Evolutionary conservation across 768 basidiomycete genomes (phyloP), one percentile per base, ranked within the genome.

Genomic region (Boletus tylopilopsis): DNA sequence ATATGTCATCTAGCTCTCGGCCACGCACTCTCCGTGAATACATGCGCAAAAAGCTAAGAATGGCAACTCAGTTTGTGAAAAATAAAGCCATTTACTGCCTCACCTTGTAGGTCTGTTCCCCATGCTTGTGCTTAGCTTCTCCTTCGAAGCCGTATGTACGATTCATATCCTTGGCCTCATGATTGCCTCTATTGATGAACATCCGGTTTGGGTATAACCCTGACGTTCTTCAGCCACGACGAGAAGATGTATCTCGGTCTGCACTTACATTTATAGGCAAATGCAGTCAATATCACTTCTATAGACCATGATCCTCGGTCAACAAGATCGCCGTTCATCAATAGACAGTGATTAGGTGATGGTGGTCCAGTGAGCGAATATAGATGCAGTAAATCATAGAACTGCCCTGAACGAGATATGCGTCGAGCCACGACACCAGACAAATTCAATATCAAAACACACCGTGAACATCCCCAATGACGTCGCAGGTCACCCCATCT

Each of bases 141-240:
- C 94, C 94, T 68, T 95, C 92, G 61, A 94, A 94, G 1, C 93
- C 93, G 67, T 95, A 94, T 19, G 85, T 81, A 42, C 86, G 74
- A 69, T 99, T 99, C 96, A 99, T 98, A 39, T 97, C 94, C 66
- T 90, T 90, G 51, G 92, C 85, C 71, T 95, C 93, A 63, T 98
- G 95, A 71, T 97, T 98, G 16, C 95, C 95, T 55, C 95, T 82
- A 67, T 99, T 98, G 64, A 99, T 81, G 68, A 80, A 95, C 77
- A 97, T 90, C 50, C 75, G 81, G 49, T 81, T 81, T 4, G 95
- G 95, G 70, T 90, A 93, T 48, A 97, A 71, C 94, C 94, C 91
- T 92, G 58, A 53, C 24, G n/a, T 47, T 34, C 24, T 45, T 56
- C 59, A 59, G 53, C 47, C 42, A 22, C 39, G 18, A 32, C 33